Evolutionary conservation across 169 alveolate species (phyloP), one percentile per base, ranked within the genome.

Genomic region (Cryptosporidium canis): DNA sequence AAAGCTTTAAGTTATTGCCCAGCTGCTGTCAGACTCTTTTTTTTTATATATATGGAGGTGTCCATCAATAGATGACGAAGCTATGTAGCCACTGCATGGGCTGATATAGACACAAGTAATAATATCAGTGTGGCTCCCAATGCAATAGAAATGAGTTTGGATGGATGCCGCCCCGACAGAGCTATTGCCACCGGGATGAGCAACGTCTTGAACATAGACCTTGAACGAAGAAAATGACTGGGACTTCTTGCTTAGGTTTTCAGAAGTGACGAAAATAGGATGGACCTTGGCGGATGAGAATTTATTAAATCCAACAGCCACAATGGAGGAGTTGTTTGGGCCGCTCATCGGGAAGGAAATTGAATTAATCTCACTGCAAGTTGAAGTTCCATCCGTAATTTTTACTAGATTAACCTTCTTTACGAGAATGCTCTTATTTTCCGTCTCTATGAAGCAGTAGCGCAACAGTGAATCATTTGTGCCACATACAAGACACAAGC

Each of bases 401-500:
- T 77, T 77, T 35, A 77, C 87, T 43, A 77, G 12, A 55, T 77
- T 77, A 21, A 77, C 31, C 31, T 61, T 55, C 27, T 77, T 77
- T 24, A 61, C 33, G 2, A 39, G 18, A 16, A 77, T 58, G n/a
- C 24, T 63, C 39, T 58, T 77, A 44, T 61, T 43, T 33, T 77
- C 87, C 2, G 64, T n/a, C 16, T 77, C 87, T 39, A 77, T 77
- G 18, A 77, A 77, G 29, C 87, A 77, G 53, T 77, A 77, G 24
- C 87, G 87, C 41, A 77, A 27, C 35, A 77, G 44, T 24, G 87
- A 77, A 44, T 77, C 87, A 43, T 37, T 27, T 9, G 87, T 77
- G 6, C 87, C 87, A 41, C 77, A 77, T 58, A 77, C 87, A 39
- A 77, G 72, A 61, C 87, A 77, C n/a, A 77, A 31, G 24, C 84